These are phyloP conservation scores for Danielia reshetovae DNA, from an alignment of 805 yeast species.

Conservation along the genomic window DNA sequence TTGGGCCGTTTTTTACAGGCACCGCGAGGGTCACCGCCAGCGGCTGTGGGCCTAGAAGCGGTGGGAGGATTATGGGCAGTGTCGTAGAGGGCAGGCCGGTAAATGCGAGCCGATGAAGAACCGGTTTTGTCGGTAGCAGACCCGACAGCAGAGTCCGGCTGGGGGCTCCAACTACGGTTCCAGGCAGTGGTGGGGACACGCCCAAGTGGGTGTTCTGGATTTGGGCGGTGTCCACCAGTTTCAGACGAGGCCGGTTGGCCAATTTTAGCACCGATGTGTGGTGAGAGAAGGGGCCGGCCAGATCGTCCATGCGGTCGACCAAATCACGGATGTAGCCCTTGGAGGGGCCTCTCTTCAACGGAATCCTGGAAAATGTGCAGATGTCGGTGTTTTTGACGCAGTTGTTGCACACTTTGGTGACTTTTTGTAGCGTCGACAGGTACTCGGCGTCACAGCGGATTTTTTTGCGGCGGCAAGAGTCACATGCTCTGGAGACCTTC, in stretches of 20 bases:
- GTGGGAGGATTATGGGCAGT: constrained; percentile 17
- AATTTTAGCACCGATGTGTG: constrained; percentile 1
- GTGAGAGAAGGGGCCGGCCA: neutral
- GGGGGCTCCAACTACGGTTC: neutral
- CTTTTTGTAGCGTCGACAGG: constrained; percentile 39
- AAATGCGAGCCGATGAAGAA: constrained; percentile 11
- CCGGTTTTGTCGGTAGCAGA: constrained; percentile 7
- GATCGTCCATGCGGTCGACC: constrained; percentile 31
- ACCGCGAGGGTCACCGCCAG: constrained; percentile 11
- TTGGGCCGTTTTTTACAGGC: constrained; percentile 7
- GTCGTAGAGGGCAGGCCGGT: constrained; percentile 4
- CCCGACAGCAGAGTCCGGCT: constrained; percentile 6
- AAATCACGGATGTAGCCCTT: constrained; percentile 59
- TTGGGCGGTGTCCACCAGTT: constrained; percentile 10
- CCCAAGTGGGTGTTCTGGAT: constrained; percentile 1
- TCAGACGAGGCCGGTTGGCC: constrained; percentile 12
- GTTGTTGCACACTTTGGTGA: constrained; percentile 55
- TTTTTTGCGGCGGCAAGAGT: constrained; percentile 72
- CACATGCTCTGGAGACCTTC: constrained; percentile 79
- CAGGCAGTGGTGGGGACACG: too few relatives aligned
- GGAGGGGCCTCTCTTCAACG: constrained; percentile 75
- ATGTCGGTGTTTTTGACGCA: constrained; percentile 57
- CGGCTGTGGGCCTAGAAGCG: constrained; percentile 13
- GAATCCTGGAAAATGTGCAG: constrained; percentile 68
- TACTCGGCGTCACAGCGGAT: constrained; percentile 65